phyloP scores from a whole-genome alignment of 1,284 basidiomycete species.

The Tylopilus sp. region DNA sequence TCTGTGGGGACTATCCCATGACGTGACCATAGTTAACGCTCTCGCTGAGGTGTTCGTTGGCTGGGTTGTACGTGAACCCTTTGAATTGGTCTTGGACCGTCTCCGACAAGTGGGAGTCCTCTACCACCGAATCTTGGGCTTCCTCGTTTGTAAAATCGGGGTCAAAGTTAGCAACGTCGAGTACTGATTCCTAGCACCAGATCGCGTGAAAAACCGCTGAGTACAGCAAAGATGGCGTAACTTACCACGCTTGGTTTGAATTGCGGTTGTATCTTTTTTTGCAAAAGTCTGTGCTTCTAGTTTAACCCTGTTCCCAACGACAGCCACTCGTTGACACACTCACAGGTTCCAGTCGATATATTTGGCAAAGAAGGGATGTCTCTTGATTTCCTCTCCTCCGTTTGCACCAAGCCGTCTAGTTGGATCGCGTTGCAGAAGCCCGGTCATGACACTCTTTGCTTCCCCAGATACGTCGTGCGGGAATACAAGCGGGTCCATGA shows the following conservation, averaged over 20 bases:
- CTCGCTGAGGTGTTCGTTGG: slow-evolving; percentile 76
- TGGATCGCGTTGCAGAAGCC: slow-evolving; percentile 88
- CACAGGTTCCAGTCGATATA: slow-evolving; percentile 89
- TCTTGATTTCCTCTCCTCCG: slow-evolving; percentile 95
- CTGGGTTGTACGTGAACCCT: slow-evolving; percentile 82
- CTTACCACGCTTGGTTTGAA: slow-evolving; percentile 96
- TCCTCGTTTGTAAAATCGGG: slow-evolving; percentile 92
- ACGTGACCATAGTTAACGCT: slow-evolving; percentile 58
- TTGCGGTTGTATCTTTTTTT: slow-evolving; percentile 96
- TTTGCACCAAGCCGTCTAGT: slow-evolving; percentile 81
- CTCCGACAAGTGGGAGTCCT: slow-evolving; percentile 87
- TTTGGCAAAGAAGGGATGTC: slow-evolving; percentile 92
- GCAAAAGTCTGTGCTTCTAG: slow-evolving; percentile 56
- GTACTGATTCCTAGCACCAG: slow-evolving; percentile 61
- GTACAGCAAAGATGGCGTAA: slow-evolving; percentile 7
- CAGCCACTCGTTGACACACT: slow-evolving; percentile 12
- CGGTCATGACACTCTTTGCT: slow-evolving; percentile 85
- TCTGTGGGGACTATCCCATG: slow-evolving; percentile 24
- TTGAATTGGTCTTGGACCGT: slow-evolving; percentile 94
- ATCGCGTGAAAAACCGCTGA: not conserved
- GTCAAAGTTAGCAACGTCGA: slow-evolving; percentile 90
- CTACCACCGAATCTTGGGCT: slow-evolving; percentile 90
- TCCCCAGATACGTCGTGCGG: slow-evolving; percentile 87
- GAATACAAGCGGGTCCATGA: slow-evolving; percentile 92
- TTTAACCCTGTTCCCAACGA: slow-evolving; percentile 6